Conservation (phyloP, 2,329 filamentous ascomycete species). For the Aureobasidium subglaciale region DNA sequence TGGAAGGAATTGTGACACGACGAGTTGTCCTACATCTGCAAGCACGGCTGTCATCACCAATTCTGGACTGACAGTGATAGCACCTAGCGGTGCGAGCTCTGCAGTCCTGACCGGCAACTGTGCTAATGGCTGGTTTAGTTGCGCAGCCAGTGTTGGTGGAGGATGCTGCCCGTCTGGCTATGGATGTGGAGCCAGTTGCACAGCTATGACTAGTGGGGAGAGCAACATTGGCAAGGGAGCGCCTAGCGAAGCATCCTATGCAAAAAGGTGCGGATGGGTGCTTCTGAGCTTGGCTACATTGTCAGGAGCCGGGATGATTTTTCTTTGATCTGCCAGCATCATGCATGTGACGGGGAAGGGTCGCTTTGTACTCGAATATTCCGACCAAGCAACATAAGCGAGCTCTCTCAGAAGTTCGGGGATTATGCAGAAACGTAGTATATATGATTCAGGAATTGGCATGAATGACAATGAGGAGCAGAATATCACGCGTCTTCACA, state of each 20-base stretch:
- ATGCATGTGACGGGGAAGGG: neutral
- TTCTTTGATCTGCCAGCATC: conserved; percentile 22
- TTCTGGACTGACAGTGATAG: conserved; percentile 62
- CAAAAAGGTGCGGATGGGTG: conserved; percentile 24
- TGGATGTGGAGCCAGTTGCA: conserved; percentile 68
- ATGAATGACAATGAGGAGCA: neutral
- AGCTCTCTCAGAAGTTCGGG: neutral
- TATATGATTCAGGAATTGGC: conserved; percentile 2
- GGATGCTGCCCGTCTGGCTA: conserved; percentile 82
- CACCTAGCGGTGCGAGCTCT: conserved; percentile 15
- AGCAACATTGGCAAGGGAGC: conserved; percentile 43
- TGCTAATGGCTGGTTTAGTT: conserved; percentile 72
- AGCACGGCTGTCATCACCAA: conserved; percentile 58
- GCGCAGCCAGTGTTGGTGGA: conserved; percentile 56
- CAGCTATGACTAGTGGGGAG: conserved; percentile 48
- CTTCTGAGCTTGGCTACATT: conserved; percentile 26
- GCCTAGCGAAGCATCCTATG: conserved; percentile 30
- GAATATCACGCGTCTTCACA: neutral
- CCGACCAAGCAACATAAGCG: conserved; percentile 20
- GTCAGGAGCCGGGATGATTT: conserved; percentile 33
- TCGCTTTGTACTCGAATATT: neutral
- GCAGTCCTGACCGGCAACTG: conserved; percentile 43
- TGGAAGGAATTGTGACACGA: conserved; percentile 74
- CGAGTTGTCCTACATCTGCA: conserved; percentile 61
- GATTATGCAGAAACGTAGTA: neutral